Conservation (phyloP, 805 yeast species). For the Kodamaea lidongshanica region DNA sequence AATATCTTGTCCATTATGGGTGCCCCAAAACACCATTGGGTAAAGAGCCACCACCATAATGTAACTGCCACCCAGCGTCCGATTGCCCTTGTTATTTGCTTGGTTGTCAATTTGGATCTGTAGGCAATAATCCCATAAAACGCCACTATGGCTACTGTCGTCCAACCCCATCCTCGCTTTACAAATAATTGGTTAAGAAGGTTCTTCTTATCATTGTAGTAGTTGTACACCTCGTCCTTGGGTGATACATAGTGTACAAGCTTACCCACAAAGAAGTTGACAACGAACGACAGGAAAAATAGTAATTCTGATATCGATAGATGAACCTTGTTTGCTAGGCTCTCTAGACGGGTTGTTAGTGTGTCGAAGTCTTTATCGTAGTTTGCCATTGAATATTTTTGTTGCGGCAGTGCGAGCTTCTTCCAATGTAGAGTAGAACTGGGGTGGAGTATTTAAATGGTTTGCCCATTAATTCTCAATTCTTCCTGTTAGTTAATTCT, state of each 20-base stretch:
- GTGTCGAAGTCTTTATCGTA: no score
- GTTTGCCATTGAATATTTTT: no score
- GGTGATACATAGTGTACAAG: slow-evolving; percentile 41
- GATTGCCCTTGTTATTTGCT: slow-evolving; percentile 14
- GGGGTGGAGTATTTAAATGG: no score
- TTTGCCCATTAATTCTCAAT: no score
- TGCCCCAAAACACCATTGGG: slow-evolving; percentile 80
- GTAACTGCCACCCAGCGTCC: slow-evolving; percentile 52
- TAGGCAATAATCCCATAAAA: slow-evolving; percentile 20
- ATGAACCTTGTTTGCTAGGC: slow-evolving; percentile 1
- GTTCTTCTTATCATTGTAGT: slow-evolving; percentile 59
- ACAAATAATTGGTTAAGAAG: slow-evolving; percentile 70
- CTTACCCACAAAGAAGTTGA: slow-evolving; percentile 47
- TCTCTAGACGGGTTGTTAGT: no score
- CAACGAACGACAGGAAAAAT: slow-evolving; percentile 27
- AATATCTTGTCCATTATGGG: slow-evolving; percentile 90
- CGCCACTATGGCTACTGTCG: slow-evolving; percentile 30
- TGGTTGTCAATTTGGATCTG: slow-evolving; percentile 1
- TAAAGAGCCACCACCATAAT: slow-evolving; percentile 75
- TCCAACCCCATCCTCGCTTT: slow-evolving; percentile 93
- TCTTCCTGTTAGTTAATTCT: background rate
- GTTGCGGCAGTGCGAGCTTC: no score
- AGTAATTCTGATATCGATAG: slow-evolving; percentile 21
- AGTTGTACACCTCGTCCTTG: slow-evolving; percentile 41
- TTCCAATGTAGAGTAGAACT: no score